A percentile compares a stretch with the other conserved stretches of the same genome.
phyloP scores from a whole-genome alignment of 2,329 filamentous ascomycete genomes.

The Hypoxylon sp. region DNA sequence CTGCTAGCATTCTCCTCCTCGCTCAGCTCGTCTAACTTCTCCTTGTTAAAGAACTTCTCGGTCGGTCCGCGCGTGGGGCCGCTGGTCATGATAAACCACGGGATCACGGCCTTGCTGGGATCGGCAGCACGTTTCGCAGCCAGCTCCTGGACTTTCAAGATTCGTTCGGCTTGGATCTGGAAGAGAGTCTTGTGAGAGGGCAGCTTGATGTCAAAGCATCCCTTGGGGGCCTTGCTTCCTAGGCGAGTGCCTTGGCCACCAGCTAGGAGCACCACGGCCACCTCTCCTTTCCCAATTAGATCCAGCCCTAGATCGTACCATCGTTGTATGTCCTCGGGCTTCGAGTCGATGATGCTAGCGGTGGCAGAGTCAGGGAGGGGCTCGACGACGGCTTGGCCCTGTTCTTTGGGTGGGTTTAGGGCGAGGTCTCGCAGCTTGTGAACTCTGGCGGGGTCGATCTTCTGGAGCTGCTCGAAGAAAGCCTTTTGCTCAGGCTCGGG shows the following conservation, averaged over 20 bases:
- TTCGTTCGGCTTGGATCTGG: conserved; percentile 96
- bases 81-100: conserved; percentile 99
- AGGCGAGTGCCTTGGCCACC: conserved; percentile 95
- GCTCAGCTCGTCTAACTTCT: conserved; percentile 42
- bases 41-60: conserved; percentile 79
- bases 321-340: conserved; percentile 75
- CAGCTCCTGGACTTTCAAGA: conserved; percentile 82
- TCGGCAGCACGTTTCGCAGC: conserved; percentile 73
- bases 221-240: conserved; percentile 94
- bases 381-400: conserved; percentile 69
- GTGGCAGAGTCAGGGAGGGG: conserved; percentile 86
- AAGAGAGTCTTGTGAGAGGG: conserved; percentile 94
- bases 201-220: conserved; percentile 95
- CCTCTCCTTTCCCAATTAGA: conserved; percentile 77
- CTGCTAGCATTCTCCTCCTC: conserved; percentile 70
- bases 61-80: conserved; percentile 91
- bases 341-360: conserved; percentile 91
- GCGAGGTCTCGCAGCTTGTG: conserved; percentile 85
- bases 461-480: conserved; percentile 81
- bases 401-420: conserved; percentile 76
- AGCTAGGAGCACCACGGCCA: conserved; percentile 93
- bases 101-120: conserved; percentile 70
- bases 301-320: conserved; percentile 89
- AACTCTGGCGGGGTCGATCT: conserved; percentile 85
- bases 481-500: conserved; percentile 74